Conservation (phyloP, 2,329 filamentous ascomycete species). For the Fusarium setosum region DNA sequence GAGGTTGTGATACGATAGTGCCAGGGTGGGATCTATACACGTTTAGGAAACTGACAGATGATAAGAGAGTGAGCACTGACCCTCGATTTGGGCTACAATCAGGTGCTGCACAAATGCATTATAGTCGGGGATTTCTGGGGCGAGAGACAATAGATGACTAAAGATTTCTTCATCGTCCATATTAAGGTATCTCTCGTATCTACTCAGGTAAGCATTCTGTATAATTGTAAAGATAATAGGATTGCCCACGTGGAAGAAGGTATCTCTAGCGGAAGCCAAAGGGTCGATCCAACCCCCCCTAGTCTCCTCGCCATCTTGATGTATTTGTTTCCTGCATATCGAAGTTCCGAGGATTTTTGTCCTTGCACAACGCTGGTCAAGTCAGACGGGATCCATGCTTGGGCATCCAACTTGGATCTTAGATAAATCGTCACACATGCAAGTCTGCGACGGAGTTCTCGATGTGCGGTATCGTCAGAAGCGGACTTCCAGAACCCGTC, state of each 20-base stretch:
- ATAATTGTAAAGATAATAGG: no score
- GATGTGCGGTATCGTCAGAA: conserved; percentile 16
- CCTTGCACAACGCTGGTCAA: conserved; percentile 37
- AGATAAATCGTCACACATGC: conserved; percentile 46
- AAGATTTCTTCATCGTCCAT: conserved; percentile 48
- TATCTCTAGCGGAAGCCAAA: conserved; percentile 48
- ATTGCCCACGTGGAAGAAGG: conserved; percentile 48
- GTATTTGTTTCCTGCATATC: conserved; percentile 49
- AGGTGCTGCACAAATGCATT: conserved; percentile 38
- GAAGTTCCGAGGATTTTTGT: conserved; percentile 40
- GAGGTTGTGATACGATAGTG: conserved; percentile 39
- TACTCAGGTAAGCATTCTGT: conserved; percentile 23
- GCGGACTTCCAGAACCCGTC: conserved; percentile 42
- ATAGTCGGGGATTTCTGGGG: conserved; percentile 23
- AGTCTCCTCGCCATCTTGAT: conserved; percentile 47
- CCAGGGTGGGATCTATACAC: conserved; percentile 14
- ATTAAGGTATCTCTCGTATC: conserved; percentile 49
- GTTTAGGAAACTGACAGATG: neutral
- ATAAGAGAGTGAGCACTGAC: neutral
- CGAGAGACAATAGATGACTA: conserved; percentile 40
- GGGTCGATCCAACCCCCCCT: conserved; percentile 43
- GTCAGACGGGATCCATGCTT: conserved; percentile 31
- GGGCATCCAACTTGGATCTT: conserved; percentile 40
- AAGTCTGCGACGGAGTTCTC: conserved; percentile 44
- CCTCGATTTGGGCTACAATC: conserved; percentile 33